Evolutionary conservation across 2,329 filamentous ascomycete genomes (phyloP), one percentile per base, ranked within the genome.

Genomic region (Aureobasidium sp.): DNA sequence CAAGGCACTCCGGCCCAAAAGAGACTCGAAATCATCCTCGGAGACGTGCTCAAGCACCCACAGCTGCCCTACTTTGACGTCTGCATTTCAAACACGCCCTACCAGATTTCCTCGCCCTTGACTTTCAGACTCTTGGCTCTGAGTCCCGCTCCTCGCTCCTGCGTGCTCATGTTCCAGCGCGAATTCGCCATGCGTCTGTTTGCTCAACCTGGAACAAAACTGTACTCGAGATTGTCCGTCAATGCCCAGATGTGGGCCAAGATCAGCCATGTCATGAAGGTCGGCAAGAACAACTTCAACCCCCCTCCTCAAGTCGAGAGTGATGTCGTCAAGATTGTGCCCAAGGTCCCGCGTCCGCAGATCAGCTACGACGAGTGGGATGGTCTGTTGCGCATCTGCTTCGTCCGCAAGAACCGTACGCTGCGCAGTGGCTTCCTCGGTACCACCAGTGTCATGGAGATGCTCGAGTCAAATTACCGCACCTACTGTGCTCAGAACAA

Each of bases 301-400:
- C 94, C 94, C 0, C 93, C 94, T 0, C 94, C 94, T 9, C 85
- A 91, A 70, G 94, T 99, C 63, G 94, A 99, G 76, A 90, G 86
- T 8, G 92, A 88, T 63, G 92, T 97, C 7, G 91, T 97, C 52
- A 84, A 92, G 64, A 88, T 97, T 67, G 90, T 93, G 71, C 91
- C 91, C 25, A 95, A 97, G 78, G 82, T 84, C 41, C 91, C 91
- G 12, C 80, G 91, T 41, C 93, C 93, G 59, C 87, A 91, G 68
- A 92, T 97, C 66, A 90, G 86, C 72, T 97, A 93, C 76, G 91
- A 95, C 59, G 94, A 97, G 75, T 97, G 92, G 87, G 93, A 97
- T 71, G 92, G 93, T 11, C 80, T 97, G 72, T 76, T 97, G 65
- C 81, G 90, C 56, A 85, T 96, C 44, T 86, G 87, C 64, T 96